Evolutionary conservation across 331 rosid genomes (phyloP), one percentile per base, ranked within the genome.

Genomic region (Rosa hybrid): DNA sequence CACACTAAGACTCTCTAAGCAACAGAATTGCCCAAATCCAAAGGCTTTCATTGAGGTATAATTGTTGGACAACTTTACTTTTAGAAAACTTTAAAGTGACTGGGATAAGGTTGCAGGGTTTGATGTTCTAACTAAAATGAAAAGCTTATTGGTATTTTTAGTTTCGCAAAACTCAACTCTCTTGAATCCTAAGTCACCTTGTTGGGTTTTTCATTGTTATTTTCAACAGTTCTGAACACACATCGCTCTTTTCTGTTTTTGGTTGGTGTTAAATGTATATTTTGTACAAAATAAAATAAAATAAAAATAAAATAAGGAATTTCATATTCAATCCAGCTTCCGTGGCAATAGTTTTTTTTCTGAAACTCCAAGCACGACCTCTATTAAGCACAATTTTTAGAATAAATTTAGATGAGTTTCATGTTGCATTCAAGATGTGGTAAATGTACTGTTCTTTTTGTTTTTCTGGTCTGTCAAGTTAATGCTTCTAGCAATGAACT

Each of bases 11-110:
- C 86, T 96, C 75, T 93, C 98, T 30, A 96, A 93, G 85, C 89
- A 86, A 83, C 99, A 96, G 79, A 93, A 89, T 69, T 96, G 99
- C 85, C 99, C 99, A 27, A 80, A 95, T 87, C 99, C 99, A 12
- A 84, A 87, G 83, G 98, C 96, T 77, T 95, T 93, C 82, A 88
- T 93, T 74, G 89, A 93, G 99, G 99, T 95, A 84, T 78, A 39
- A n/a, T 76, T 51, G 18, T 79, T 80, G 38, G 73, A 23, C 68
- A 42, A n/a, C 57, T 44, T 41, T 53, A 11, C 38, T 76, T 7
- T 39, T 75, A 63, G n/a, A 17, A 8, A 38, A 39, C 72, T 64
- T 49, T 62, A 18, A 77, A 82, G 48, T 41, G 23, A 51, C 76
- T 78, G 50, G 45, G 69, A 59, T 62, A 76, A 60, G 27, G 20